Evolutionary conservation across 2,329 filamentous ascomycete species (phyloP), one percentile per base, ranked within the genome.

Genomic region (Decorospora gaudefroyi): DNA sequence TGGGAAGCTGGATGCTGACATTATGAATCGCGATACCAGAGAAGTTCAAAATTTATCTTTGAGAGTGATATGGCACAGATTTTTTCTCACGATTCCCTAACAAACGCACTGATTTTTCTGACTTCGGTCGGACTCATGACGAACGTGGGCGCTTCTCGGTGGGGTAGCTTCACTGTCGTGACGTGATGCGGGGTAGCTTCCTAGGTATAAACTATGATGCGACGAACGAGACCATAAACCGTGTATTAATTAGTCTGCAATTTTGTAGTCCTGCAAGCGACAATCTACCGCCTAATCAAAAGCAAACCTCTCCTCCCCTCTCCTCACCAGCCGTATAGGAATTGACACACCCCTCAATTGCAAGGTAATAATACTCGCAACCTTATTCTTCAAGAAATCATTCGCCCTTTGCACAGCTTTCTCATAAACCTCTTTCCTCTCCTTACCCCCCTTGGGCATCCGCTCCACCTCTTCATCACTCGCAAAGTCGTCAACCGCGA

Each of bases 281-380:
- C 29, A 12, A 9, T n/a, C 12, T 21, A 18, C 2, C n/a, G 11
- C n/a, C 39, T 58, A 59, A 22, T 62, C 56, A 55, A 60, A 68
- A 47, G 54, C 55, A 70, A 91, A 90, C 59, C 79, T 78, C 76
- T 91, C 88, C 52, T 79, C 71, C 0, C 87, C 87, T 55, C 85
- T 81, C 72, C 73, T 82, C 7, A 88, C 84, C 53, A 92, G 69
- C 51, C 86, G 73, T 27, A 92, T 72, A 0, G 85, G 84, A 22
- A 92, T 81, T 41, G 78, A 74, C 4, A 74, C 73, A 19, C 83
- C 66, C 26, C 69, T 76, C 68, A 92, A 74, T 72, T 89, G 87
- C 55, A 92, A 73, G 47, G 88, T 90, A 48, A 92, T 77, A 43
- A 88, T 69, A n/a, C 79, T 80, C 18, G 72, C 76, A 56, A 86